Evolutionary conservation across 257 asterid species (phyloP), one percentile per base, ranked within the genome.

Genomic region (Solanum tacnaense): DNA sequence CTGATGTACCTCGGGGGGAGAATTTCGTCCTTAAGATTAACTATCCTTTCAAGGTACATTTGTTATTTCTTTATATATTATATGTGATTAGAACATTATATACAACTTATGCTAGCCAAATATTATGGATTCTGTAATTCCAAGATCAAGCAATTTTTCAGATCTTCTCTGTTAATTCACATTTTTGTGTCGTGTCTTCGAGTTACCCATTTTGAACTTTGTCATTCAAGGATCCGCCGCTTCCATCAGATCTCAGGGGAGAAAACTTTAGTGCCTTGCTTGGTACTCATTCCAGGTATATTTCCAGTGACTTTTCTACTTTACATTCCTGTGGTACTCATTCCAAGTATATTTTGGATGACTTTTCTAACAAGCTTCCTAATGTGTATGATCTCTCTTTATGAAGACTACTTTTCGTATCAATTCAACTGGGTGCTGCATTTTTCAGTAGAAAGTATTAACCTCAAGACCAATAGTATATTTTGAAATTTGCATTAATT

Each of bases 241-340:
- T 97, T 73, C 99, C 99, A 85, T 92, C 96, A 89, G 98, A 96
- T 92, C 96, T 95, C 88, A 94, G 89, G 89, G 99, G 99, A 87
- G 93, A 91, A 78, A 88, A 91, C 87, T 96, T 95, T 89, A 89
- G 92, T 91, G 96, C 97, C 86, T 89, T 97, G 94, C 93, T 96
- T 83, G 99, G 99, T 91, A 97, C 99, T 91, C 96, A 95, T 91
- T 91, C 91, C 89, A 97, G 99, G 99, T 96, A 90, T 86, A 46
- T n/a, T 67, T 83, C 84, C 41, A 32, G 49, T 71, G 39, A 52
- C 62, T 87, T 78, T 52, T 82, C 72, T 88, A 70, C 82, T 88
- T 84, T 65, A 68, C 76, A 76, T 76, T 76, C 23, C 16, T 12
- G 23, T 83, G 99, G 98, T 91, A 96, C 99, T 91, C 95, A 95